A percentile compares a stretch with the other conserved stretches of the same genome.
phyloP scores from a whole-genome alignment of 2,329 filamentous ascomycete species.

The Cucurbitaria berberidis region DNA sequence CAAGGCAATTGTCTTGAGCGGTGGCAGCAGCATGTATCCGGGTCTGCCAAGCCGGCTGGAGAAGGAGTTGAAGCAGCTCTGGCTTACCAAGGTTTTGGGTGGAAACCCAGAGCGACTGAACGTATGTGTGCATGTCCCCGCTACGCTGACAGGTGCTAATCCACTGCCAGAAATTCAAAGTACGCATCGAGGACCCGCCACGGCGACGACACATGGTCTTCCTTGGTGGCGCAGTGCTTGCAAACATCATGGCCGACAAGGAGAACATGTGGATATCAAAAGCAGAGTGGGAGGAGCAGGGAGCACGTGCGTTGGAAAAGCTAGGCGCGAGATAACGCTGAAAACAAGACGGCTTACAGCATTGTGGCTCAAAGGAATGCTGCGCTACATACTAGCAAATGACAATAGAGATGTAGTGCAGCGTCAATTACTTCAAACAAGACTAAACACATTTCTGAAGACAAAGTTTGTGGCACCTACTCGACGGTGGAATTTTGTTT shows the following conservation, averaged over 20 bases:
- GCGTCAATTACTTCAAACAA: neutral
- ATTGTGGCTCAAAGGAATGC: constrained; percentile 11
- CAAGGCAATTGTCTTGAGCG: constrained; percentile 96
- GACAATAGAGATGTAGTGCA: constrained; percentile 4
- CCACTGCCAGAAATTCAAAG: constrained; percentile 85
- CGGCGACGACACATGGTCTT: constrained; percentile 99
- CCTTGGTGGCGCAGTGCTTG: constrained; percentile 91
- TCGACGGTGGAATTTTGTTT: constrained; percentile 1
- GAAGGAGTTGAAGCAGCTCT: constrained; percentile 98
- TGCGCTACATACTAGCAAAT: constrained; percentile 18
- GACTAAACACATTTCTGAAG: constrained; percentile 4
- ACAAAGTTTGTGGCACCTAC: constrained; percentile 5
- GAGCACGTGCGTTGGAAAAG: constrained; percentile 83
- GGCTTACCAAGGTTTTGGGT: constrained; percentile 88
- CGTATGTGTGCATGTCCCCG: constrained; percentile 50
- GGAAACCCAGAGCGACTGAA: constrained; percentile 91
- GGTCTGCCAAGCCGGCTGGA: constrained; percentile 92
- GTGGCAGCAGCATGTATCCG: constrained; percentile 98
- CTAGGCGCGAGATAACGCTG: constrained; percentile 76
- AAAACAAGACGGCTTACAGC: constrained; percentile 11
- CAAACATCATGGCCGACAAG: constrained; percentile 99
- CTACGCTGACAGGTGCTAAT: constrained; percentile 24
- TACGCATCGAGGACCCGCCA: constrained; percentile 96
- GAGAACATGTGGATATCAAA: constrained; percentile 99
- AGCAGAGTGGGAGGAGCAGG: constrained; percentile 95